These are phyloP conservation scores for Aspergillus sp. DNA, from an alignment of 2,329 filamentous ascomycete species.

Conservation along the genomic window DNA sequence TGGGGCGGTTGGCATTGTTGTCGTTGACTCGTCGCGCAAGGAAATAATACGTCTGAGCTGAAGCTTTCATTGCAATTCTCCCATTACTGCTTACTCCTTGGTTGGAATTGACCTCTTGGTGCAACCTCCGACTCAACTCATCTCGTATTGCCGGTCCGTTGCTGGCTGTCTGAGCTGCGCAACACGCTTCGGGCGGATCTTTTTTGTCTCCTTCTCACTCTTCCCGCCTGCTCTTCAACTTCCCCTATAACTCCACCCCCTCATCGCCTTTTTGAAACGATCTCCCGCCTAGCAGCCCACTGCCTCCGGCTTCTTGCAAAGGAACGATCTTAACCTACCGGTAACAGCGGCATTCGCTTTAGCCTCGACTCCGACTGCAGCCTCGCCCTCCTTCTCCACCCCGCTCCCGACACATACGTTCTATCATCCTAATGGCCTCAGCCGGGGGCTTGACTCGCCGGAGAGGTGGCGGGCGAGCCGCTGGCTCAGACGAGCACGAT, in stretches of 20 bases:
- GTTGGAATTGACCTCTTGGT: neutral
- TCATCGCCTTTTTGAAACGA: constrained; percentile 19
- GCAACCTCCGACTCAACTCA: neutral
- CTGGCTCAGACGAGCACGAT: constrained; percentile 64
- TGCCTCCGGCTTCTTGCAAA: constrained; percentile 8
- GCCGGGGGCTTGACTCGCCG: constrained; percentile 74
- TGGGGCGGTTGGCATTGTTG: neutral
- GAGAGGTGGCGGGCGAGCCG: constrained; percentile 65
- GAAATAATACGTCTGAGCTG: neutral
- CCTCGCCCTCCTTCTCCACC: constrained; percentile 20
- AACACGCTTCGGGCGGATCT: constrained; percentile 10
- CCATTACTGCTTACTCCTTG: neutral
- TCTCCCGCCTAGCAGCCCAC: constrained; percentile 14
- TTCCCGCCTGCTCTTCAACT: constrained; percentile 13
- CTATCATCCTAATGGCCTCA: constrained; percentile 59
- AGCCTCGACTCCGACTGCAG: constrained; percentile 20
- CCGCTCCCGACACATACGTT: constrained; percentile 23
- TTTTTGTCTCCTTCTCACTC: constrained; percentile 16
- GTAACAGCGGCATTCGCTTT: constrained; percentile 22
- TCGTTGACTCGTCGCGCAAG: neutral
- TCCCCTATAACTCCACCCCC: constrained; percentile 31
- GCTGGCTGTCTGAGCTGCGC: constrained; percentile 1
- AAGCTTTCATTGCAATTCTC: neutral
- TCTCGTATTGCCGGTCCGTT: constrained; percentile 7
- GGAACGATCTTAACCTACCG: neutral